phyloP scores from a whole-genome alignment of 345 rosid species.

The Eucalyptus polyanthemos region DNA sequence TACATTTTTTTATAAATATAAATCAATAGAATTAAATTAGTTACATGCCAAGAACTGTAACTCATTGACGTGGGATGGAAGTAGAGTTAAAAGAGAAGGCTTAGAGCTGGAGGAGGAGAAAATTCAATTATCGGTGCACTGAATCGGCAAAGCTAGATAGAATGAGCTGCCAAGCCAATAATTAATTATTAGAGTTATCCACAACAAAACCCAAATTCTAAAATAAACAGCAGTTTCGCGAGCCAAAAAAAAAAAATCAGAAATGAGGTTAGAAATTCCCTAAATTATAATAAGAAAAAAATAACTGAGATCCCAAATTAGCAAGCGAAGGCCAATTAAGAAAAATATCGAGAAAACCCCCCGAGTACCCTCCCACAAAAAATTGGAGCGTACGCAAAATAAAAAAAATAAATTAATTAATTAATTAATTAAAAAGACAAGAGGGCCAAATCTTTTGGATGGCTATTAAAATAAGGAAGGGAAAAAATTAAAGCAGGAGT shows the following conservation, averaged over 20 bases:
- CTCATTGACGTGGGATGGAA: not conserved
- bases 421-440: no score
- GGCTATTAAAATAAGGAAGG: not conserved
- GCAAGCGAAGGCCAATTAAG: not conserved
- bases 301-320: no score
- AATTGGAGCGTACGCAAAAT: no score
- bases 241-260: no score
- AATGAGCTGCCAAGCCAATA: not conserved
- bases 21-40: not conserved
- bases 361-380: no score
- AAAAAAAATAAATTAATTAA: no score
- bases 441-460: not conserved
- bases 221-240: not conserved
- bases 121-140: not conserved
- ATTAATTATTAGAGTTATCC: no score
- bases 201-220: not conserved
- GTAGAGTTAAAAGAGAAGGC: not conserved
- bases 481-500: not conserved
- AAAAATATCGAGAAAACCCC: not conserved
- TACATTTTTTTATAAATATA: accelerated
- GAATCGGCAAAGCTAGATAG: no score
- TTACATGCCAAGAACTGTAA: not conserved
- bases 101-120: not conserved
- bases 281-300: no score
- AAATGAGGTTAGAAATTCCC: not conserved